Percentiles rank a stretch among this genome's conserved stretches.
Evolutionary conservation across 2,329 filamentous ascomycete genomes (phyloP).

Genomic region (Neopestalotiopsis sp.): DNA sequence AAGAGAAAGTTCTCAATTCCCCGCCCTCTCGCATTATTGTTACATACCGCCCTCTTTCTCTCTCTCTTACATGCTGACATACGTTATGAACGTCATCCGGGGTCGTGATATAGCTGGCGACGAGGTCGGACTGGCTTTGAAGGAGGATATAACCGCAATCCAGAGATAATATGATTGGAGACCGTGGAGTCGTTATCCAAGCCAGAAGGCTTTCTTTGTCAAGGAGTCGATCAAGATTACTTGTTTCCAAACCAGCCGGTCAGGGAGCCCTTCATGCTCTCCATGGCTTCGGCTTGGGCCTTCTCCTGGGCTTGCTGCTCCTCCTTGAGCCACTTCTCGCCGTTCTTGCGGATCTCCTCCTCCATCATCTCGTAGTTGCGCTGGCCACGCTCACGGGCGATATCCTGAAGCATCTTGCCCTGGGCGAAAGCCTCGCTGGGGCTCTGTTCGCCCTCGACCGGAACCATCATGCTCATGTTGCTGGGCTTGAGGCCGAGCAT

Average conservation of each 20-base stretch:
- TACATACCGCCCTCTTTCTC: background rate
- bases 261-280: constrained; percentile 85
- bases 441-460: constrained; percentile 70
- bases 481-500: constrained; percentile 79
- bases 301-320: constrained; percentile 89
- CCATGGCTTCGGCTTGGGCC: constrained; percentile 87
- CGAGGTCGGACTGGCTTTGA: background rate
- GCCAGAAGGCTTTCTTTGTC: background rate
- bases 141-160: background rate
- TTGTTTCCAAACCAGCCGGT: constrained; percentile 56
- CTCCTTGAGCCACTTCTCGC: constrained; percentile 94
- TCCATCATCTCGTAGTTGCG: constrained; percentile 89
- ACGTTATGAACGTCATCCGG: background rate
- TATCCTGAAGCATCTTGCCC: constrained; percentile 97
- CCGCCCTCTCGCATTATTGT: background rate
- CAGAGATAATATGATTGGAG: background rate
- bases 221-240: constrained; percentile 10
- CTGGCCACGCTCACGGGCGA: constrained; percentile 89
- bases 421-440: constrained; percentile 80
- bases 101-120: background rate
- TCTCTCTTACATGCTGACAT: background rate
- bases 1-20: background rate
- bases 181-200: background rate
- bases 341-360: constrained; percentile 89
- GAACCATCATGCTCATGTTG: constrained; percentile 66